phyloP scores from a whole-genome alignment of 208 protist genomes.

The Naegleria gruberi region DNA sequence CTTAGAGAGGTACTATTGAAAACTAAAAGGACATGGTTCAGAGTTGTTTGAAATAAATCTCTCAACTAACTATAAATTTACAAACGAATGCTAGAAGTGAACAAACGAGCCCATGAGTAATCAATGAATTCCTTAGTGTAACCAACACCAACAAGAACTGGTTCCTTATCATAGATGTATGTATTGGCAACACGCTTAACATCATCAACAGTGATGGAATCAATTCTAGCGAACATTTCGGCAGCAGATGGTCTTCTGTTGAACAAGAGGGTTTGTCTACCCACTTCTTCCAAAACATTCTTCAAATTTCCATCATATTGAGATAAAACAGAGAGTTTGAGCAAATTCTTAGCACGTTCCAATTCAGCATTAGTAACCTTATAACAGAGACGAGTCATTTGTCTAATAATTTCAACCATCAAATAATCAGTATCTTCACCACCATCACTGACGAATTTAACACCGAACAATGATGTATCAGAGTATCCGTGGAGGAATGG shows the following conservation, averaged over 20 bases:
- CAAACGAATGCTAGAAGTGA: not conserved
- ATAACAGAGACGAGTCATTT: not conserved
- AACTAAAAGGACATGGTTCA: too few relatives aligned
- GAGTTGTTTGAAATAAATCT: too few relatives aligned
- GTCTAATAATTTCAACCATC: not conserved
- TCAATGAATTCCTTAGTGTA: not conserved
- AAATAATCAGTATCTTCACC: not conserved
- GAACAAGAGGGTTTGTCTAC: not conserved
- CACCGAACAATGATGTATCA: slow-evolving; percentile 12
- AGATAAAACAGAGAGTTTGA: not conserved
- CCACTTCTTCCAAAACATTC: slow-evolving; percentile 1
- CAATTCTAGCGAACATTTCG: slow-evolving; percentile 20
- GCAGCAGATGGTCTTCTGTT: slow-evolving; percentile 3
- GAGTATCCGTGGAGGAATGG: not conserved
- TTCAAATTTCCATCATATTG: not conserved
- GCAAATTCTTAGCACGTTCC: slow-evolving; percentile 15
- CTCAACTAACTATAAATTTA: too few relatives aligned
- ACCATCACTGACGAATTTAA: not conserved
- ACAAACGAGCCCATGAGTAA: not conserved
- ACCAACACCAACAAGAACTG: not conserved
- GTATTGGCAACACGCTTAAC: not conserved
- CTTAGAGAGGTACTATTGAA: too few relatives aligned
- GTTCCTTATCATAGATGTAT: slow-evolving; percentile 7
- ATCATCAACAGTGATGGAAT: not conserved
- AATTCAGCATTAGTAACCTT: not conserved